Evolutionary conservation across 2,329 filamentous ascomycete species (phyloP).

Genomic region (Pyrenophora graminea): DNA sequence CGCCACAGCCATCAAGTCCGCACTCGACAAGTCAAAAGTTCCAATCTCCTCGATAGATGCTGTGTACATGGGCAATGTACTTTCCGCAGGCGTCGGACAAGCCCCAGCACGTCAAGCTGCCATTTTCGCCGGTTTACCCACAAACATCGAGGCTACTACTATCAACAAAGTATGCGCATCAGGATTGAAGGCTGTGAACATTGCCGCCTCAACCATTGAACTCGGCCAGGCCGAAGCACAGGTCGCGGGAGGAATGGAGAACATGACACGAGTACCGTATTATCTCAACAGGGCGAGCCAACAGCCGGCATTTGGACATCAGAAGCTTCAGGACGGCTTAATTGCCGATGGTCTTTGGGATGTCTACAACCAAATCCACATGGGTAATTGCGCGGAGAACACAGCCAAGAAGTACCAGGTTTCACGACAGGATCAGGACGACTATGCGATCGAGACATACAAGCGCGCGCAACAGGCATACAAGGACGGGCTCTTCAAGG

Average conservation of each 20-base stretch:
- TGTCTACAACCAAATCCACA: slow-evolving; percentile 95
- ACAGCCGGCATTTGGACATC: slow-evolving; percentile 82
- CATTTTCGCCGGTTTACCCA: slow-evolving; percentile 82
- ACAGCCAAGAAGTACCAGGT: slow-evolving; percentile 87
- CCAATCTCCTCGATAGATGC: slow-evolving; percentile 81
- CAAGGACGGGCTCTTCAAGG: slow-evolving; percentile 78
- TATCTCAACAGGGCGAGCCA: slow-evolving; percentile 83
- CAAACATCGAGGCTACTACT: slow-evolving; percentile 83
- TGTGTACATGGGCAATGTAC: slow-evolving; percentile 97
- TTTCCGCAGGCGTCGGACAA: slow-evolving; percentile 83
- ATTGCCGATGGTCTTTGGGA: slow-evolving; percentile 96
- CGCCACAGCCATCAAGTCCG: slow-evolving; percentile 88
- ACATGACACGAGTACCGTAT: slow-evolving; percentile 92
- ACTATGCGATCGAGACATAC: slow-evolving; percentile 88
- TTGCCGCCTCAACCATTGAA: slow-evolving; percentile 94
- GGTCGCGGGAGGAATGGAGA: slow-evolving; percentile 96
- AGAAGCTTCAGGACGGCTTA: slow-evolving; percentile 86
- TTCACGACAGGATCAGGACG: slow-evolving; percentile 83
- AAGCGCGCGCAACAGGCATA: slow-evolving; percentile 88
- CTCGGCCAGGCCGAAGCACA: slow-evolving; percentile 86
- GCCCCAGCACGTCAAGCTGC: slow-evolving; percentile 88
- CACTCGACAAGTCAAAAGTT: slow-evolving; percentile 81
- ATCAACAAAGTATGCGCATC: slow-evolving; percentile 99
- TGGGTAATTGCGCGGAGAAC: slow-evolving; percentile 95
- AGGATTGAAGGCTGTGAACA: slow-evolving; percentile 85